phyloP scores from a whole-genome alignment of 2,329 filamentous ascomycete species.

The Boeremia exigua region DNA sequence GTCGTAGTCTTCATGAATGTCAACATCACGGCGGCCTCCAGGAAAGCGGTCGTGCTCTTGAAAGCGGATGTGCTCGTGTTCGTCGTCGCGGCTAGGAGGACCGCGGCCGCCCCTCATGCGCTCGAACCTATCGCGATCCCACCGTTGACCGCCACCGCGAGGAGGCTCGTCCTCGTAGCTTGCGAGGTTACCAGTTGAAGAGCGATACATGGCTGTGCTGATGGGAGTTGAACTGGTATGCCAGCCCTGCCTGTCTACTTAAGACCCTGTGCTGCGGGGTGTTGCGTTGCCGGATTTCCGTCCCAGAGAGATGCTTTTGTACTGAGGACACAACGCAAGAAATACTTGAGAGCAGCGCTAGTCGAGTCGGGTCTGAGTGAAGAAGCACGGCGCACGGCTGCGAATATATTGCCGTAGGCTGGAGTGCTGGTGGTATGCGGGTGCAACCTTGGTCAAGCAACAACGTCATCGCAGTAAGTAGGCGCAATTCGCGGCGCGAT shows the following conservation, averaged over 20 bases:
- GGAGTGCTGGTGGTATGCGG: conserved; percentile 12
- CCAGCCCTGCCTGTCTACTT: neutral
- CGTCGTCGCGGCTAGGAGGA: conserved; percentile 56
- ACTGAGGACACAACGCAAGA: neutral
- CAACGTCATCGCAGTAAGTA: conserved; percentile 12
- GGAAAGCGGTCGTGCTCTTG: conserved; percentile 54
- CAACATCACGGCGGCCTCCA: conserved; percentile 50
- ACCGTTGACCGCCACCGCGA: conserved; percentile 47
- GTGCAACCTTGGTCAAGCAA: conserved; percentile 14
- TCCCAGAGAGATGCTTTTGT: conserved; percentile 2
- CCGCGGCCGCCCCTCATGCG: conserved; percentile 50
- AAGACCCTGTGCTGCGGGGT: conserved; percentile 27
- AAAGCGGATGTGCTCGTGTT: conserved; percentile 48
- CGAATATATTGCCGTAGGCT: conserved; percentile 14
- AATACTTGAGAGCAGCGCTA: neutral
- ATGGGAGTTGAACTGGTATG: neutral
- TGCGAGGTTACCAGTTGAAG: conserved; percentile 53
- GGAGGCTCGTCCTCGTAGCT: conserved; percentile 50
- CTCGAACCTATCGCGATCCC: conserved; percentile 60
- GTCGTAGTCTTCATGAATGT: conserved; percentile 52
- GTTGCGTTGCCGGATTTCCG: conserved; percentile 17
- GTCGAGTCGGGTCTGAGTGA: neutral
- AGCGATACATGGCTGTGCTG: conserved; percentile 41
- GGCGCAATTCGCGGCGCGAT: neutral
- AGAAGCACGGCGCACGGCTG: conserved; percentile 4